A percentile compares a stretch with the other conserved stretches of the same genome.
Conservation (phyloP, 192 early-diverging fungal species). For the Backusella mclennaniae region DNA sequence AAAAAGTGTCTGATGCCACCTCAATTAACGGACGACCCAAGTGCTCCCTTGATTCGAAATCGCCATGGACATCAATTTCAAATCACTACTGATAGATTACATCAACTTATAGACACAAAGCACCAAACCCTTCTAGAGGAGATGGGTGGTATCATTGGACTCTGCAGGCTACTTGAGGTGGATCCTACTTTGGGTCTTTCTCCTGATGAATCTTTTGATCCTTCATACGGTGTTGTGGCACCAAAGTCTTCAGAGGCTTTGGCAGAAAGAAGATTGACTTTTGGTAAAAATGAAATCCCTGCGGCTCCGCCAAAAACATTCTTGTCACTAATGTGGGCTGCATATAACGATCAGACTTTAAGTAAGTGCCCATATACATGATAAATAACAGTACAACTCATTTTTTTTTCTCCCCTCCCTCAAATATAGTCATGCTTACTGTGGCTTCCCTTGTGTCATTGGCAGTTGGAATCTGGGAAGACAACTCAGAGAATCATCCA, state of each 20-base stretch:
- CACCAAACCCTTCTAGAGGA: not conserved
- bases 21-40: not conserved
- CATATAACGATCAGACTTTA: slow-evolving; percentile 73
- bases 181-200: slow-evolving; percentile 60
- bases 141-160: slow-evolving; percentile 52
- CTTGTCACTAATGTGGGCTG: slow-evolving; percentile 49
- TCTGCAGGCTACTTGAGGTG: slow-evolving; percentile 60
- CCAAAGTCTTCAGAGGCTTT: slow-evolving; percentile 8
- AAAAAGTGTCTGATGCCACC: not conserved
- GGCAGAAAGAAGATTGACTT: slow-evolving; percentile 41
- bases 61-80: slow-evolving; percentile 7
- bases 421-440: not conserved
- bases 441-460: slow-evolving; percentile 80
- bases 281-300: slow-evolving; percentile 57
- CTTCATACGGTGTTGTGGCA: slow-evolving; percentile 17
- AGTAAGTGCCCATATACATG: slow-evolving; percentile 31
- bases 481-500: slow-evolving; percentile 59
- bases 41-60: not conserved
- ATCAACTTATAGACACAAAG: slow-evolving; percentile 3
- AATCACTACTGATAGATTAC: not conserved
- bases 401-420: not conserved
- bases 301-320: slow-evolving; percentile 53
- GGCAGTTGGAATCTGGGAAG: slow-evolving; percentile 87
- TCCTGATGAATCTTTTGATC: slow-evolving; percentile 40
- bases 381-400: not conserved